Conservation (phyloP, 805 yeast genomes). For the Zygotorulaspora florentina region DNA sequence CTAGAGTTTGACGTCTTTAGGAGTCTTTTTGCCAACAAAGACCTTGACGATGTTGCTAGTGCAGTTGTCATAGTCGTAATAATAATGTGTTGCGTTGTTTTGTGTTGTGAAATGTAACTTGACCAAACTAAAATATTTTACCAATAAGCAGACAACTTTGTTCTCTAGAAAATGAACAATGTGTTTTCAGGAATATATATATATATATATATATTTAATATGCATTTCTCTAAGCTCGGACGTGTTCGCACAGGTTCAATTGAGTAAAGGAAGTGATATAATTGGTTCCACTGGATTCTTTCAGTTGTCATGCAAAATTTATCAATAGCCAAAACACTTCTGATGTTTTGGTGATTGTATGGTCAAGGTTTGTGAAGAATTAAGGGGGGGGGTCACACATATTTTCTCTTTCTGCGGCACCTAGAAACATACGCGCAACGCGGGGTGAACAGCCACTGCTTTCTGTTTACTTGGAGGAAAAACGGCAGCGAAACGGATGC, state of each 20-base stretch:
- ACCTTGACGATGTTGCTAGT: conserved; percentile 13
- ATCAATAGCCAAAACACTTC: no score
- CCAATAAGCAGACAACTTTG: no score
- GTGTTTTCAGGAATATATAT: neutral
- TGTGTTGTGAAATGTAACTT: no score
- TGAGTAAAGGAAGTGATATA: neutral
- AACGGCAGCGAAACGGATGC: conserved; percentile 4
- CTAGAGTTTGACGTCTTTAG: conserved; percentile 4
- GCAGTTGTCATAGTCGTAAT: conserved; percentile 8
- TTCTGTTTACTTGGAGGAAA: neutral
- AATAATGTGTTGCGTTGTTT: neutral
- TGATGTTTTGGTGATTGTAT: no score
- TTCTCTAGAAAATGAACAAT: no score
- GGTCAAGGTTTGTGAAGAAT: no score
- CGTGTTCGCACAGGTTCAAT: neutral
- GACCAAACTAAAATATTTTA: no score
- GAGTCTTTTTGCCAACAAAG: conserved; percentile 8
- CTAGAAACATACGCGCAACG: neutral
- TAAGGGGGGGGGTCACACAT: neutral
- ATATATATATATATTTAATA: neutral
- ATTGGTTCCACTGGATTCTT: neutral
- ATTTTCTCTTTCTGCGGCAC: neutral
- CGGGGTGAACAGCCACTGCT: neutral
- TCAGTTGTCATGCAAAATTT: neutral
- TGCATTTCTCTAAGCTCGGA: neutral